Conservation (phyloP, 1,139 yeast genomes). For the Kurtzmaniella quercitrusa region DNA sequence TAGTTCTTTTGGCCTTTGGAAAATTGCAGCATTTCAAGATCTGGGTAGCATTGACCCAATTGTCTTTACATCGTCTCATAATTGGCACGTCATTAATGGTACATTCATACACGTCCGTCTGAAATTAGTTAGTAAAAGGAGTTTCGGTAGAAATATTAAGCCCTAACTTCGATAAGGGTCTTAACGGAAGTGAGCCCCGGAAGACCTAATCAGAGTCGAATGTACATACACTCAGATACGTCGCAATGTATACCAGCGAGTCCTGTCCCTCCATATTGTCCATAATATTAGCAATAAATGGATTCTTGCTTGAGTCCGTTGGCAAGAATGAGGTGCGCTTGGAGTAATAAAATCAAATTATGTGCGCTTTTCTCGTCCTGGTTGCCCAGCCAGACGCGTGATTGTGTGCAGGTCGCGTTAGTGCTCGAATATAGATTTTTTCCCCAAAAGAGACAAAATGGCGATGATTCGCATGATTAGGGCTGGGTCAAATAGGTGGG, state of each 20-base stretch:
- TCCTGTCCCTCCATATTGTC: conserved; percentile 7
- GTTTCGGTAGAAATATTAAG: too few species aligned
- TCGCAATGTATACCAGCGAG: conserved; percentile 9
- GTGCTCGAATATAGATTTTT: not conserved
- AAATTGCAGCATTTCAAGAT: conserved; percentile 90
- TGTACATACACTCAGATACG: conserved; percentile 9
- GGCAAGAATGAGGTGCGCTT: conserved; percentile 2
- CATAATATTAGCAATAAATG: not conserved
- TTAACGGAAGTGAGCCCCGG: too few species aligned
- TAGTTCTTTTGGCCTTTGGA: conserved; percentile 90
- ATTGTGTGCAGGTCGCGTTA: not conserved
- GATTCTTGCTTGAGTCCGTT: not conserved
- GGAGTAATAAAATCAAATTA: not conserved
- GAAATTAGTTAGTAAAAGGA: conserved; percentile 3
- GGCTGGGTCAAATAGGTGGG: not conserved
- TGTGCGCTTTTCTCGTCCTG: not conserved
- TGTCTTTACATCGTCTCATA: conserved; percentile 87
- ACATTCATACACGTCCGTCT: conserved; percentile 79
- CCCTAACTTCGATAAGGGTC: too few species aligned
- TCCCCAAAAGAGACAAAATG: not conserved
- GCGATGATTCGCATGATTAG: not conserved
- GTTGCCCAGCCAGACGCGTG: not conserved
- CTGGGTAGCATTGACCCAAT: conserved; percentile 98
- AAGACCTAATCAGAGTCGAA: too few species aligned
- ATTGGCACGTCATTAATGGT: conserved; percentile 79